A percentile compares a stretch with the other conserved stretches of the same genome.
phyloP scores from a whole-genome alignment of 352 stramenopile genomes.

The Phytophthora quininea region DNA sequence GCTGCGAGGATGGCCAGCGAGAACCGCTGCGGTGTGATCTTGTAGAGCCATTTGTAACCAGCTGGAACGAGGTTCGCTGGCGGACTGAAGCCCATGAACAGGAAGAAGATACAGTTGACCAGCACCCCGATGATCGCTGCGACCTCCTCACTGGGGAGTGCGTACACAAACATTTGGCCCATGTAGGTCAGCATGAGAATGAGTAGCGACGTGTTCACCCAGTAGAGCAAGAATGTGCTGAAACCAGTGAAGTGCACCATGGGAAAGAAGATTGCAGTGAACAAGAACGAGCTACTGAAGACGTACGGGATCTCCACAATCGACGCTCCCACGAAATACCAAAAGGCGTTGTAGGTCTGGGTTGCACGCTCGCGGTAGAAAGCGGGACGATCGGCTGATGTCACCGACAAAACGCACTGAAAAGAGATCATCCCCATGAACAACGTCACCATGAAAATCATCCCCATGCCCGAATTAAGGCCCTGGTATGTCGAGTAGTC shows the following conservation, averaged over 20 bases:
- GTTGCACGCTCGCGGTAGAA: slow-evolving; percentile 87
- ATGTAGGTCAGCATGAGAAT: slow-evolving; percentile 43
- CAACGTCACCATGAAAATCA: slow-evolving; percentile 86
- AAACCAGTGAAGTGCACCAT: slow-evolving; percentile 46
- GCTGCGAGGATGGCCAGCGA: slow-evolving; percentile 34
- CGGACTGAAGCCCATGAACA: slow-evolving; percentile 45
- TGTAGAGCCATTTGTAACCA: slow-evolving; percentile 46
- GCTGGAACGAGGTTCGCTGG: slow-evolving; percentile 36
- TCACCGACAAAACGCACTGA: slow-evolving; percentile 70
- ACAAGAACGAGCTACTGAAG: slow-evolving; percentile 44
- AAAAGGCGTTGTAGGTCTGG: slow-evolving; percentile 79
- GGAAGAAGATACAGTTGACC: slow-evolving; percentile 40
- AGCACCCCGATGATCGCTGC: slow-evolving; percentile 32
- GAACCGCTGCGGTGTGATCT: slow-evolving; percentile 39
- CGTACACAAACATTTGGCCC: slow-evolving; percentile 39
- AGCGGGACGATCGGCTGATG: slow-evolving; percentile 77
- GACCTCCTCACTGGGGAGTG: slow-evolving; percentile 33
- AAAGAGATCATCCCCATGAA: slow-evolving; percentile 88
- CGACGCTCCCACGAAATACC: slow-evolving; percentile 74
- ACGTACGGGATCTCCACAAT: slow-evolving; percentile 69
- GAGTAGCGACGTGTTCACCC: slow-evolving; percentile 34
- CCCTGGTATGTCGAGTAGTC: slow-evolving; percentile 56
- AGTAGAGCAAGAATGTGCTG: slow-evolving; percentile 36
- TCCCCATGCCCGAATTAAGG: slow-evolving; percentile 64
- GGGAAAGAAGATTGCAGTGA: slow-evolving; percentile 44